Percentiles rank a stretch among this genome's conserved stretches.
These are phyloP conservation scores for Hortaea sp. DNA, from an alignment of 2,329 filamentous ascomycete genomes.

Conservation along the genomic window DNA sequence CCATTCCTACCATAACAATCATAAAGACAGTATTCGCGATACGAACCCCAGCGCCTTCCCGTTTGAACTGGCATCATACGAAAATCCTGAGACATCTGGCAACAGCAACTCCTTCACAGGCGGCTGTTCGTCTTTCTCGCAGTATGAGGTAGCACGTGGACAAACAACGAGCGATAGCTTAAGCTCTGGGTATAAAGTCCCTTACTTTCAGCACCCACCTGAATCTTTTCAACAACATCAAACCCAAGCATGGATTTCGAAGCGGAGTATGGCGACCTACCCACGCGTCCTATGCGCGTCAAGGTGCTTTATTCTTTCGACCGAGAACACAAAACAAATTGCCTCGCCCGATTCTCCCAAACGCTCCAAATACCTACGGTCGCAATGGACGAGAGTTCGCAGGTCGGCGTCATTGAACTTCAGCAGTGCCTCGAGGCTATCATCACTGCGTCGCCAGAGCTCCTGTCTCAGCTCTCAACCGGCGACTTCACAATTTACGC, in stretches of 20 bases:
- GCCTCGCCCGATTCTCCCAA: constrained; percentile 75
- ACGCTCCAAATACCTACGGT: constrained; percentile 71
- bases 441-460: constrained; percentile 68
- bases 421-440: constrained; percentile 81
- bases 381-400: constrained; percentile 64
- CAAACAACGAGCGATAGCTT: background rate
- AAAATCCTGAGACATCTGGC: background rate
- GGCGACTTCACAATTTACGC: constrained; percentile 92
- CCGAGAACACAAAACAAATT: constrained; percentile 76
- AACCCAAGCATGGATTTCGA: constrained; percentile 15
- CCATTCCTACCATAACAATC: no score
- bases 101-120: background rate
- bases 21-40: no score
- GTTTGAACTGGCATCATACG: no score
- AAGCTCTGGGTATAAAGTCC: constrained; percentile 1
- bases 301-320: constrained; percentile 98
- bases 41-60: no score
- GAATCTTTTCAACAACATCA: constrained; percentile 11
- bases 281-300: constrained; percentile 48
- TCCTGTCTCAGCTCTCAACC: constrained; percentile 59
- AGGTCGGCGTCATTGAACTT: constrained; percentile 81
- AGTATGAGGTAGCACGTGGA: background rate
- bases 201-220: constrained; percentile 4
- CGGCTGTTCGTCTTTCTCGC: background rate
- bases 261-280: constrained; percentile 22